Evolutionary conservation across 495 filamentous ascomycete genomes (phyloP), one percentile per base, ranked within the genome.

Genomic region (Sporormia fimetaria): DNA sequence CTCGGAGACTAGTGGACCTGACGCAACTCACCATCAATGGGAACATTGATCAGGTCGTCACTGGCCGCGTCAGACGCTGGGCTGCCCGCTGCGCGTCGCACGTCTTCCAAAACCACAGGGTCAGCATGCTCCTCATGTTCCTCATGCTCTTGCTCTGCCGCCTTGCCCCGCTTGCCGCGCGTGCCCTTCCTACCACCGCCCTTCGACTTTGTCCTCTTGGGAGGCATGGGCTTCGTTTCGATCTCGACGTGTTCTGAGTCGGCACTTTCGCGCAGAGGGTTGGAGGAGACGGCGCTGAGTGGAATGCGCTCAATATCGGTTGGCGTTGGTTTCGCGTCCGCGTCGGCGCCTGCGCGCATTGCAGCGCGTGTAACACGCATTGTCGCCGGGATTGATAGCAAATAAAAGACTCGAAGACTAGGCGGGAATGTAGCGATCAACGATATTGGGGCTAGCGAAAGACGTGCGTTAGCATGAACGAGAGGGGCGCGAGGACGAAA

Each of bases 341-440:
- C 15, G 18, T 27, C 36, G 34, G 28, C 48, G 41, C 51, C 38
- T 29, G 49, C 49, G 41, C 49, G 49, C 33, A 47, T 25, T 36
- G 49, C 49, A 12, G 53, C 44, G 8, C 53, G 53, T 23, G 53
- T 56, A 6, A 42, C 35, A 44, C 53, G 53, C 49, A 54, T 54
- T 42, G 34, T 44, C 28, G 22, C 40, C n/a, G n/a, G n/a, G n/a
- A n/a, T n/a, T n/a, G n/a, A n/a, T n/a, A n/a, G n/a, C n/a, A n/a
- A n/a, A n/a, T n/a, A n/a, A n/a, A n/a, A n/a, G n/a, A n/a, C n/a
- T n/a, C n/a, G n/a, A n/a, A n/a, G n/a, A n/a, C n/a, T n/a, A n/a
- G n/a, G n/a, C n/a, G n/a, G n/a, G n/a, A n/a, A n/a, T n/a, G n/a
- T n/a, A n/a, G n/a, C n/a, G n/a, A n/a, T n/a, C n/a, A n/a, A n/a